These are phyloP conservation scores for Lobosporangium transversale DNA, from an alignment of 192 early-diverging fungal species.

Conservation along the genomic window DNA sequence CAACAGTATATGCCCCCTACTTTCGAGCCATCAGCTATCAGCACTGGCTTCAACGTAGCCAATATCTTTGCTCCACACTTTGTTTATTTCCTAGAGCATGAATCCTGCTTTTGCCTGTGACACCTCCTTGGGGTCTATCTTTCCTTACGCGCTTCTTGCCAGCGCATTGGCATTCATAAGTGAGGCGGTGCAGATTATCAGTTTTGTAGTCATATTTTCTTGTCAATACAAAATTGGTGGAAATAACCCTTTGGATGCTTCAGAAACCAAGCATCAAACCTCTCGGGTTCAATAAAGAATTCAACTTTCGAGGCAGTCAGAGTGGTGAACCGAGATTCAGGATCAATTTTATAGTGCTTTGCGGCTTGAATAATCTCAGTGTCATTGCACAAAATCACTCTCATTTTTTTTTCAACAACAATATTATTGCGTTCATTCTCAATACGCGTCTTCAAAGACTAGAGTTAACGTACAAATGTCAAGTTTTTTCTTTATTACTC, in stretches of 20 bases:
- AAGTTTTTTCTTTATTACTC: too few relatives aligned
- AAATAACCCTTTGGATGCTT: conserved; percentile 17
- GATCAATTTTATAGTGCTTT: conserved; percentile 10
- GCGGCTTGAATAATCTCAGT: not conserved
- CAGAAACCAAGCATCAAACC: conserved; percentile 5
- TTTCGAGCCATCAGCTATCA: not conserved
- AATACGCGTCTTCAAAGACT: not conserved
- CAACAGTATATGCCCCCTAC: not conserved
- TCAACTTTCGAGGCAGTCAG: conserved; percentile 2
- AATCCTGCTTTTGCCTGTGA: conserved; percentile 6
- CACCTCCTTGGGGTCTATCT: conserved; percentile 4
- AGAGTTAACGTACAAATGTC: too few relatives aligned
- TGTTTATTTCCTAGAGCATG: not conserved
- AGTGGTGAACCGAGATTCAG: conserved; percentile 6
- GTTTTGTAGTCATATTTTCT: not conserved
- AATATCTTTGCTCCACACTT: conserved; percentile 6
- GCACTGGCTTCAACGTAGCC: not conserved
- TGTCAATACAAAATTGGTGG: not conserved
- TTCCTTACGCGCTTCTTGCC: conserved; percentile 4
- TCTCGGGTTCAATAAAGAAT: conserved; percentile 9
- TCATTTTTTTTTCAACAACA: not conserved
- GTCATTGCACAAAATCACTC: not conserved
- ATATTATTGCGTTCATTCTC: not conserved
- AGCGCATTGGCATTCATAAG: conserved; percentile 11
- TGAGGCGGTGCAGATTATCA: not conserved